Base-by-base conservation (phyloP, 352 stramenopile genomes). In the Globisporangium echinulatum region DNA sequence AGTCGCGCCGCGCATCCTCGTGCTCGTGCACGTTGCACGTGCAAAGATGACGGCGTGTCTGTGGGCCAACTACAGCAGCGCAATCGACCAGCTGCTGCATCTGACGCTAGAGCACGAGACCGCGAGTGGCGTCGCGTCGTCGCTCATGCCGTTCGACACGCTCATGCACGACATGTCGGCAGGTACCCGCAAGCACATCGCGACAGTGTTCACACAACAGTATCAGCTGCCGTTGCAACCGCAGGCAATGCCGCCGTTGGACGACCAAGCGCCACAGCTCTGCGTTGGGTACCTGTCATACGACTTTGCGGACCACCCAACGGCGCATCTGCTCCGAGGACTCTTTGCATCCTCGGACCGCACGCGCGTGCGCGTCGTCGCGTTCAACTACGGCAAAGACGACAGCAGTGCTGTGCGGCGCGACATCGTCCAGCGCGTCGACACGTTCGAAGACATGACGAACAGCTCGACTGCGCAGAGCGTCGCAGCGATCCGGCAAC, bases 301-400 rank as follows among this genome's bases (percentile, higher is more conserved):
- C 62, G 86, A 96, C 58, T 96, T 87, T 59, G 66, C 74, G 19
- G 72, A 96, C 56, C 86, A 96, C 40, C 86, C 86, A 38, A 96
- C 86, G 5, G 71, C 74, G 33, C 80, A 93, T 58, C 56, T 96
- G 54, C 75, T 91, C 51, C 75, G 92, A 59, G 86, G 86, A 3
- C 56, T 93, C 17, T 94, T 94, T 49, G 51, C 69, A 9, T 71
- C 61, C 5, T 70, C 77, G 11, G 62, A 87, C 40, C 67, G 51
- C 14, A 14, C 47, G 1, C 46, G 37, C 14, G 64, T 63, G 4
- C 68, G 74, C 10, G 43, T 80, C 13, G 43, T 76, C 14, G 79
- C 77, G 11, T 77, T 85, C 36, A 68, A 69, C 51, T 93, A 93
- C 60, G 84, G 84, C 8, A 70, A 70, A 57, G 76, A 93, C 59